Evolutionary conservation across 2,329 filamentous ascomycete species (phyloP).

Genomic region (Chalara sp.): DNA sequence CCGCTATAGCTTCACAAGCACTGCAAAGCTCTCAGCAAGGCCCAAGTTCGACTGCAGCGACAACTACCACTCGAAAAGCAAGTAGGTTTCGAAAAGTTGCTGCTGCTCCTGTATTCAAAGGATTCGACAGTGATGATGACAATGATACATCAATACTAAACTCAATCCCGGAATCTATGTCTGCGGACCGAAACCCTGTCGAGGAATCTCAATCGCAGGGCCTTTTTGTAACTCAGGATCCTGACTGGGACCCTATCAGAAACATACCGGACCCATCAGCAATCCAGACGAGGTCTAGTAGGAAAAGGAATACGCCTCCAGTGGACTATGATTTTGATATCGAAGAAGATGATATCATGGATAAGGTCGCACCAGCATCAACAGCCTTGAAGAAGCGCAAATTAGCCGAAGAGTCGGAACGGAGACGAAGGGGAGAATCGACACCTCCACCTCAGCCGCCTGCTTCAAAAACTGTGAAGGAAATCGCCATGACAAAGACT

Average conservation of each 20-base stretch:
- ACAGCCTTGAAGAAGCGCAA: slow-evolving; percentile 74
- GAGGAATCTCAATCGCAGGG: slow-evolving; percentile 28
- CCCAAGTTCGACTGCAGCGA: slow-evolving; percentile 1
- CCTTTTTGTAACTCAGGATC: slow-evolving; percentile 51
- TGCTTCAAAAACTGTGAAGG: slow-evolving; percentile 6
- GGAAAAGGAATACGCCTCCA: slow-evolving; percentile 40
- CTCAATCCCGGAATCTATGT: slow-evolving; percentile 32
- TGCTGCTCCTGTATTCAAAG: slow-evolving; percentile 58
- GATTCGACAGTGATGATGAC: slow-evolving; percentile 64
- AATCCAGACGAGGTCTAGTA: slow-evolving; percentile 8
- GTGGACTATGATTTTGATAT: slow-evolving; percentile 24
- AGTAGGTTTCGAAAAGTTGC: slow-evolving; percentile 34
- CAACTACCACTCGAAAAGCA: slow-evolving; percentile 13
- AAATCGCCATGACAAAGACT: slow-evolving; percentile 2
- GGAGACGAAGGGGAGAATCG: slow-evolving; percentile 29
- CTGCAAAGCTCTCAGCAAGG: slow-evolving; percentile 7
- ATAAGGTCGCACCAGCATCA: slow-evolving; percentile 68
- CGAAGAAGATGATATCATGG: slow-evolving; percentile 48
- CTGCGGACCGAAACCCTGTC: slow-evolving; percentile 12
- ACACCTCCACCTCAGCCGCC: slow-evolving; percentile 14
- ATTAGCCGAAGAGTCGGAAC: slow-evolving; percentile 49
- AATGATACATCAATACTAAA: slow-evolving; percentile 24
- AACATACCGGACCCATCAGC: slow-evolving; percentile 11
- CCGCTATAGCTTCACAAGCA: slow-evolving; percentile 8
- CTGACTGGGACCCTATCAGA: slow-evolving; percentile 11